These are phyloP conservation scores for Mycena latifolia DNA, from an alignment of 768 basidiomycete species.

Conservation along the genomic window DNA sequence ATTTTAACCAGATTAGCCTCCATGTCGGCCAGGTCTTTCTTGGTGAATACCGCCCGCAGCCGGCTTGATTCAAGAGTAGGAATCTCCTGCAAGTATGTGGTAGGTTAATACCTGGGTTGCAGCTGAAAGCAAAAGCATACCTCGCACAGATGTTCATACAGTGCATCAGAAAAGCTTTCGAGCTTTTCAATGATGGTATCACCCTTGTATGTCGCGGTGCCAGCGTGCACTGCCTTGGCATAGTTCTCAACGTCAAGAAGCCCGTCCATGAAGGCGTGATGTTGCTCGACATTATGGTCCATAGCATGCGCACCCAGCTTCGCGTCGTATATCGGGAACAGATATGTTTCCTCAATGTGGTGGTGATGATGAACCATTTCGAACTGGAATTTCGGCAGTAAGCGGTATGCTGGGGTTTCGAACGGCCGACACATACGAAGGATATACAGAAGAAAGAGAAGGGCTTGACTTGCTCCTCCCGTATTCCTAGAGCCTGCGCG, in stretches of 20 bases:
- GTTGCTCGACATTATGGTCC: constrained; percentile 43
- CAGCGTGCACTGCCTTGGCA: constrained; percentile 69
- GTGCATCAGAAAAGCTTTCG: constrained; percentile 41
- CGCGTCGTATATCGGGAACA: constrained; percentile 43
- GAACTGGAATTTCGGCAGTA: constrained; percentile 28
- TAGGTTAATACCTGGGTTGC: neutral
- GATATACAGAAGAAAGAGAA: constrained; percentile 44
- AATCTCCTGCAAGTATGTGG: constrained; percentile 42
- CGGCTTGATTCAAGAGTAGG: constrained; percentile 40
- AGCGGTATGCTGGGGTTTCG: neutral
- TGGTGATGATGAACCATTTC: constrained; percentile 47
- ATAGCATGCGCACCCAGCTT: constrained; percentile 43
- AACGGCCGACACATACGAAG: constrained; percentile 34
- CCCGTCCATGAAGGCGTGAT: constrained; percentile 42
- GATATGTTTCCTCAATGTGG: constrained; percentile 42
- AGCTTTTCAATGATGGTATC: constrained; percentile 39
- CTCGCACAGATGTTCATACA: constrained; percentile 43
- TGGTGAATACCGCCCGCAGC: constrained; percentile 42
- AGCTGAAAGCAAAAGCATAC: constrained; percentile 21
- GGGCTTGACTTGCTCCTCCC: constrained; percentile 39
- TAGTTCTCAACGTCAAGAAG: constrained; percentile 41
- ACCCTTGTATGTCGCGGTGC: constrained; percentile 67
- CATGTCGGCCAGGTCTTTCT: constrained; percentile 41
- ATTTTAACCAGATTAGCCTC: constrained; percentile 37
- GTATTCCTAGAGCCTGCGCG: constrained; percentile 40